A percentile compares a stretch with the other conserved stretches of the same genome.
These are phyloP conservation scores for Pythium biforme DNA, from an alignment of 352 stramenopile species.

Conservation along the genomic window DNA sequence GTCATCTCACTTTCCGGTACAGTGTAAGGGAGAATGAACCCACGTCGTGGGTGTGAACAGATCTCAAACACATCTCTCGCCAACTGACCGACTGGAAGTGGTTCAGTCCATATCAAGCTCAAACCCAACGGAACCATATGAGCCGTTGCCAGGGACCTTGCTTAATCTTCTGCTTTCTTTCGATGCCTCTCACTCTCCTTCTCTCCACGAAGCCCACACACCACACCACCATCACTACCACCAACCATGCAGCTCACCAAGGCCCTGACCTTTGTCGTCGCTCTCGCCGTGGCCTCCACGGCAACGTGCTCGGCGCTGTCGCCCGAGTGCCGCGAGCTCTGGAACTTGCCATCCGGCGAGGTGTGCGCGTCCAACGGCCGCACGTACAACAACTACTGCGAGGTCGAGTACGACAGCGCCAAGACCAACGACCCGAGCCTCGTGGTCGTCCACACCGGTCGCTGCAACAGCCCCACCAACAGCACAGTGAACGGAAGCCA, in stretches of 20 bases:
- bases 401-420: conserved; percentile 33
- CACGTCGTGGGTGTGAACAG: too few relatives aligned
- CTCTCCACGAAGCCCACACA: background rate
- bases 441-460: conserved; percentile 20
- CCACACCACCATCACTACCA: background rate
- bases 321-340: conserved; percentile 32
- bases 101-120: too few relatives aligned
- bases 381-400: conserved; percentile 50
- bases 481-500: background rate
- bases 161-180: background rate
- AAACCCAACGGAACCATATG: too few relatives aligned
- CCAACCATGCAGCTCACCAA: conserved; percentile 6
- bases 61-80: background rate
- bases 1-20: too few relatives aligned
- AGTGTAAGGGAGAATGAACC: too few relatives aligned
- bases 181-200: conserved; percentile 1
- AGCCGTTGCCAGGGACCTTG: background rate
- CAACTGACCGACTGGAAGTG: background rate
- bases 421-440: conserved; percentile 25
- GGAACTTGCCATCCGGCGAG: conserved; percentile 10
- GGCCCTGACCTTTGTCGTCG: background rate
- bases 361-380: conserved; percentile 48
- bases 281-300: background rate
- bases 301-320: conserved; percentile 6
- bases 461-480: conserved; percentile 3